These are phyloP conservation scores for Calocera viscosa DNA, from an alignment of 768 basidiomycete species.

Conservation along the genomic window DNA sequence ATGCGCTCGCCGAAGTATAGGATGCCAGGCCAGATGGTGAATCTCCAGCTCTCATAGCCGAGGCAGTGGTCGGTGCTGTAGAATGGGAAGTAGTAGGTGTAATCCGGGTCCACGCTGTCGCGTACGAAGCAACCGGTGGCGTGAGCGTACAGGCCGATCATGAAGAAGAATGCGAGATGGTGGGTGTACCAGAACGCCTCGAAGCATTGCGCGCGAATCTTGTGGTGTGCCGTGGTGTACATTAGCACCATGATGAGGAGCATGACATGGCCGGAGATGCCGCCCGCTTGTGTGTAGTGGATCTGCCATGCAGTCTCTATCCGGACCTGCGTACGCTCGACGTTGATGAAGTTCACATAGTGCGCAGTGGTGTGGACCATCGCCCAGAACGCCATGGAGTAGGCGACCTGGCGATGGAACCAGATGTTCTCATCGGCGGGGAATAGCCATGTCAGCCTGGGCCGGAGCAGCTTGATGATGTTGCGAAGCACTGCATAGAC, in stretches of 20 bases:
- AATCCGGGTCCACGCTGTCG: slow-evolving; percentile 62
- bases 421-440: slow-evolving; percentile 92
- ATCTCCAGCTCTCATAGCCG: slow-evolving; percentile 84
- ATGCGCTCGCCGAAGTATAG: slow-evolving; percentile 80
- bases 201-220: slow-evolving; percentile 79
- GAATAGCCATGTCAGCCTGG: slow-evolving; percentile 66
- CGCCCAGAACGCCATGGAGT: slow-evolving; percentile 85
- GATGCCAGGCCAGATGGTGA: slow-evolving; percentile 83
- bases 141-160: slow-evolving; percentile 79
- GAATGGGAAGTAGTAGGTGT: slow-evolving; percentile 64
- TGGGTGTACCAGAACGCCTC: slow-evolving; percentile 98
- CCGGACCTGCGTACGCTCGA: slow-evolving; percentile 79
- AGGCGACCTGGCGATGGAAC: slow-evolving; percentile 92
- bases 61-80: slow-evolving; percentile 79
- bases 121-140: slow-evolving; percentile 94
- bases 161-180: slow-evolving; percentile 88
- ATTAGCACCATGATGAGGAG: slow-evolving; percentile 85
- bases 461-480: slow-evolving; percentile 70
- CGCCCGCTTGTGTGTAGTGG: slow-evolving; percentile 78
- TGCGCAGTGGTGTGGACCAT: slow-evolving; percentile 90
- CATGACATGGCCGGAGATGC: slow-evolving; percentile 95
- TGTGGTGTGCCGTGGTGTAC: slow-evolving; percentile 82
- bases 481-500: slow-evolving; percentile 55
- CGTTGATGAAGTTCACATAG: slow-evolving; percentile 86
- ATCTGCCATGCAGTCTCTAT: slow-evolving; percentile 64